These are phyloP conservation scores for Saitoella complicata DNA, from an alignment of 805 yeast genomes.

Conservation along the genomic window DNA sequence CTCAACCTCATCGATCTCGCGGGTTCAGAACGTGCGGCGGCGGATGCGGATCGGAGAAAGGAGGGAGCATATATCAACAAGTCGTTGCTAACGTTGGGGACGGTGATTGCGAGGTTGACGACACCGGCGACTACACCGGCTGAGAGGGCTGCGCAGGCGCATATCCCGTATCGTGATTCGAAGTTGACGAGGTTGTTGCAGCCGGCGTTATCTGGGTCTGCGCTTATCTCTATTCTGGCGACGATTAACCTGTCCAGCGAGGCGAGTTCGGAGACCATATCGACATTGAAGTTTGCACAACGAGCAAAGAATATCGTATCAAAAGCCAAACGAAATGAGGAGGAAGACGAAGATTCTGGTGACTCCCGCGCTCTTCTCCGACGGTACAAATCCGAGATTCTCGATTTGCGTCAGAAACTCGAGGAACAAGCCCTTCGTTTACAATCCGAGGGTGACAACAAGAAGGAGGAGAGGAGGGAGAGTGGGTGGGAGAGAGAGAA, in stretches of 20 bases:
- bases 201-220: conserved; percentile 79
- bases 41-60: conserved; percentile 63
- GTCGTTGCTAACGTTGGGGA: conserved; percentile 74
- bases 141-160: conserved; percentile 25
- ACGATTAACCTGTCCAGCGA: conserved; percentile 45
- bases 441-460: conserved; percentile 17
- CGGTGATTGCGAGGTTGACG: conserved; percentile 74
- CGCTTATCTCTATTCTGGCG: conserved; percentile 72
- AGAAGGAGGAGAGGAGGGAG: conserved; percentile 4
- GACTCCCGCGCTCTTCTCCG: conserved; percentile 14
- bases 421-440: conserved; percentile 29
- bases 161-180: conserved; percentile 86
- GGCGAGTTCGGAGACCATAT: conserved; percentile 60
- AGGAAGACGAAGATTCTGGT: conserved; percentile 26
- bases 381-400: conserved; percentile 35
- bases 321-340: conserved; percentile 18
- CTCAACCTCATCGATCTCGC: conserved; percentile 88
- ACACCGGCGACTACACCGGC: conserved; percentile 21
- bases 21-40: conserved; percentile 80
- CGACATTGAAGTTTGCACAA: conserved; percentile 82
- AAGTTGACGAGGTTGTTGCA: conserved; percentile 79
- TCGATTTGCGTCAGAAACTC: conserved; percentile 34
- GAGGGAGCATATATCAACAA: conserved; percentile 91
- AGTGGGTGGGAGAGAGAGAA: background rate
- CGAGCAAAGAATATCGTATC: conserved; percentile 73